Evolutionary conservation across 495 filamentous ascomycete genomes (phyloP).

Genomic region (Penicillium paxilli): DNA sequence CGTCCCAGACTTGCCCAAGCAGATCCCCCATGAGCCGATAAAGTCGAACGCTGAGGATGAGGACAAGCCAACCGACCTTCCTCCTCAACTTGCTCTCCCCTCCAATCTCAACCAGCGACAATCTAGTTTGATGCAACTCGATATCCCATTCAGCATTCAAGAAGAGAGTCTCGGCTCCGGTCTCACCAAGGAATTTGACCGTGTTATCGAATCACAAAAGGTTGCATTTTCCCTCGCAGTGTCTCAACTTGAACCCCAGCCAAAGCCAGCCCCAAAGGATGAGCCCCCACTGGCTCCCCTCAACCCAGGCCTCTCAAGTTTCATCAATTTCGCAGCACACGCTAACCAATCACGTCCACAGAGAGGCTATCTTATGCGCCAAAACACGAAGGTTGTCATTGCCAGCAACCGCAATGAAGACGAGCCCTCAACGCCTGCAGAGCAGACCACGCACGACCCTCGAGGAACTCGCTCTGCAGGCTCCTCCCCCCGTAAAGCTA

Average conservation of each 20-base stretch:
- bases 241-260: slow-evolving; percentile 28
- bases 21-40: slow-evolving; percentile 33
- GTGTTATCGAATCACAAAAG: slow-evolving; percentile 97
- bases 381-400: slow-evolving; percentile 96
- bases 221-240: slow-evolving; percentile 66
- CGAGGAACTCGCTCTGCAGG: slow-evolving; percentile 62
- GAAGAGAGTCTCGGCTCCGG: slow-evolving; percentile 70
- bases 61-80: slow-evolving; percentile 21
- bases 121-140: slow-evolving; percentile 60
- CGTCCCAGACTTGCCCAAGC: slow-evolving; percentile 50
- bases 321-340: slow-evolving; percentile 10
- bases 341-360: slow-evolving; percentile 67
- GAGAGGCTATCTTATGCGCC: slow-evolving; percentile 98
- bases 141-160: slow-evolving; percentile 61
- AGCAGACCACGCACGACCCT: slow-evolving; percentile 54
- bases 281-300: slow-evolving; percentile 7
- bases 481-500: slow-evolving; percentile 73
- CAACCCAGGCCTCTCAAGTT: neutral
- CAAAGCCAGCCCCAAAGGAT: slow-evolving; percentile 6
- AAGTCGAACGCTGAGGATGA: slow-evolving; percentile 25
- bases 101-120: slow-evolving; percentile 40
- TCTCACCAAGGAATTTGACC: slow-evolving; percentile 88
- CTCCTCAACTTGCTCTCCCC: slow-evolving; percentile 15
- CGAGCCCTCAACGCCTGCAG: slow-evolving; percentile 34
- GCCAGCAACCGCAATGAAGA: slow-evolving; percentile 68